These are phyloP conservation scores for Lactarius psammicola DNA, from an alignment of 768 basidiomycete species.

Conservation along the genomic window DNA sequence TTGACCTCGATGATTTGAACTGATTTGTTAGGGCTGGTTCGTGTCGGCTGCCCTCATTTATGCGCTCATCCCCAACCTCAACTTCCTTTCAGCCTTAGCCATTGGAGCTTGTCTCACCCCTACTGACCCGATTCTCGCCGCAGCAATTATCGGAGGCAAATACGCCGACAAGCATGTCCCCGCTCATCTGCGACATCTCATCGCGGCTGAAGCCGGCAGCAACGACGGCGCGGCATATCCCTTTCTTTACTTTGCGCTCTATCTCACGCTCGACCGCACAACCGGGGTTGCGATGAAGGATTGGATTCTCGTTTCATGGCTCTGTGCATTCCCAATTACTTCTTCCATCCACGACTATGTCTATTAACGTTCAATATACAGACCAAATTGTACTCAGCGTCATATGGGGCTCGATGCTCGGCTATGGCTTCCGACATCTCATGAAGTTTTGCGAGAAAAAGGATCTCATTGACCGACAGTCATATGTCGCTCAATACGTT, in stretches of 20 bases:
- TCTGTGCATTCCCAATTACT: conserved; percentile 52
- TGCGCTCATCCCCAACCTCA: conserved; percentile 84
- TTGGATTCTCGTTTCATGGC: conserved; percentile 87
- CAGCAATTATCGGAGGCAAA: conserved; percentile 91
- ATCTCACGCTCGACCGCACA: conserved; percentile 69
- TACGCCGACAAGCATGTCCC: conserved; percentile 98
- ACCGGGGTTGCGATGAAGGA: conserved; percentile 68
- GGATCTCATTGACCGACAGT: conserved; percentile 89
- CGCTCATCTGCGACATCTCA: conserved; percentile 65
- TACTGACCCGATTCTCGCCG: conserved; percentile 92
- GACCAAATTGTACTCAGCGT: conserved; percentile 79
- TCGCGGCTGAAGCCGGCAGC: conserved; percentile 80
- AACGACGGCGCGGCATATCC: conserved; percentile 98
- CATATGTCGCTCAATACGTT: conserved; percentile 90
- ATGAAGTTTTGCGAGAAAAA: conserved; percentile 91
- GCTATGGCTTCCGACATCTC: conserved; percentile 77
- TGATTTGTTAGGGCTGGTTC: conserved; percentile 76
- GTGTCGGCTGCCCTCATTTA: conserved; percentile 89
- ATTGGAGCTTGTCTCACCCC: conserved; percentile 92
- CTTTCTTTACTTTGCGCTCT: conserved; percentile 87
- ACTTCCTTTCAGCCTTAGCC: conserved; percentile 85
- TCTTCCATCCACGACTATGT: conserved; percentile 5
- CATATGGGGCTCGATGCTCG: conserved; percentile 70
- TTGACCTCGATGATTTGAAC: not conserved
- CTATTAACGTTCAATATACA: conserved; percentile 34